These are phyloP conservation scores for Curvularia sp. DNA, from an alignment of 2,329 filamentous ascomycete species.

Conservation along the genomic window DNA sequence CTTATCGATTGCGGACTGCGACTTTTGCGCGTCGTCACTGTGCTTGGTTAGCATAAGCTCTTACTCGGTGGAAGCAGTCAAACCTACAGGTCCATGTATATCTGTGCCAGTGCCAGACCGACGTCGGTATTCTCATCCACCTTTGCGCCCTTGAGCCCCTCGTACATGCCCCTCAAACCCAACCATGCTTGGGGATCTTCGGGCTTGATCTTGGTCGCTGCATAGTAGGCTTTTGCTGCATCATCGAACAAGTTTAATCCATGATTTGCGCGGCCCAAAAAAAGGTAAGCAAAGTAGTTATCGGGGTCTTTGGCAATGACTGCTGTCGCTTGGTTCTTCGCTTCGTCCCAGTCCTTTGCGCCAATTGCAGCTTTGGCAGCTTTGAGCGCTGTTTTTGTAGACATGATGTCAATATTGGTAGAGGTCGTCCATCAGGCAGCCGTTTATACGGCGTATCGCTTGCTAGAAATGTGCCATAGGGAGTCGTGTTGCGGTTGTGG, in stretches of 20 bases:
- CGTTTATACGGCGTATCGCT: conserved; percentile 21
- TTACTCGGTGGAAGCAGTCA: background rate
- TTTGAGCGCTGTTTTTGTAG: conserved; percentile 77
- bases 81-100: conserved; percentile 64
- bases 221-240: conserved; percentile 77
- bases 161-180: conserved; percentile 84
- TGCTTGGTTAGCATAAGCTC: conserved; percentile 15
- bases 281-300: conserved; percentile 89
- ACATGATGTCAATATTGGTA: conserved; percentile 30
- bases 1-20: conserved; percentile 75
- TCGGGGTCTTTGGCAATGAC: conserved; percentile 75
- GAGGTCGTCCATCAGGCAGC: background rate
- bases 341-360: conserved; percentile 79
- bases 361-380: conserved; percentile 80
- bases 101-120: conserved; percentile 74
- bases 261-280: conserved; percentile 84
- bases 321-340: conserved; percentile 70
- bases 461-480: conserved; percentile 35
- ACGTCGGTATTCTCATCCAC: conserved; percentile 77
- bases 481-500: conserved; percentile 19
- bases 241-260: conserved; percentile 75
- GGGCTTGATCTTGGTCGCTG: conserved; percentile 74
- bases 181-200: conserved; percentile 88
- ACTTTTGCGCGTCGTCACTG: conserved; percentile 65
- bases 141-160: conserved; percentile 73